Evolutionary conservation across 2,329 filamentous ascomycete species (phyloP), one percentile per base, ranked within the genome.

Genomic region (Cladosporium velox): DNA sequence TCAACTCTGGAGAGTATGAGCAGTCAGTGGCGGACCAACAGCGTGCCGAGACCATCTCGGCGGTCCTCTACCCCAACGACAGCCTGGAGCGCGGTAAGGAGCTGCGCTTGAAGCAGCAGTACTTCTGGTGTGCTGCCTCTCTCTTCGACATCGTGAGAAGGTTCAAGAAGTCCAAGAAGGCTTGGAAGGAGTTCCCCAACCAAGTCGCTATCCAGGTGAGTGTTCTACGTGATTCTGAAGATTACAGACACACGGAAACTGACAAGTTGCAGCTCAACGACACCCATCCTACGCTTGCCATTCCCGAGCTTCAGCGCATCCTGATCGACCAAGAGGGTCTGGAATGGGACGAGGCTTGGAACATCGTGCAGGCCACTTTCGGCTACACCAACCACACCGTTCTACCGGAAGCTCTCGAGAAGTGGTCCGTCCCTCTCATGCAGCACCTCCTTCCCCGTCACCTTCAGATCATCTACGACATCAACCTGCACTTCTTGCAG

Each of bases 341-440:
- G 6, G 90, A 94, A 26, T 99, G 95, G 95, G 91, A 97, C 71
- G 87, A 91, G 71, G 93, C 93, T 1, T 99, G 95, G 95, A 84
- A 83, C 61, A 95, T 86, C 67, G 83, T 85, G 5, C 79, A 79
- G 64, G 81, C 82, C 74, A 85, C 87, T 1, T 99, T 99, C 75
- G 92, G 94, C 70, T 99, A 99, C 83, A 98, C 95, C 70, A 99
- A 99, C 81, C 95, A 99, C 81, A 99, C 95, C 0, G 95, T 99
- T 64, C 88, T 99, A 60, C 94, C 95, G 0, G 95, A 99, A 79
- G 95, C 95, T 30, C 83, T 98, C 57, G 95, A 99, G 86, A 99
- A 98, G 82, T 99, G 95, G 95, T 93, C 94, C 1, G 94, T 99
- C 41, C 91, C 92, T 55, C 82, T 99, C 67, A 81, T 99, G 75